These are phyloP conservation scores for Thalassiosira allenii DNA, from an alignment of 352 stramenopile genomes.

Conservation along the genomic window DNA sequence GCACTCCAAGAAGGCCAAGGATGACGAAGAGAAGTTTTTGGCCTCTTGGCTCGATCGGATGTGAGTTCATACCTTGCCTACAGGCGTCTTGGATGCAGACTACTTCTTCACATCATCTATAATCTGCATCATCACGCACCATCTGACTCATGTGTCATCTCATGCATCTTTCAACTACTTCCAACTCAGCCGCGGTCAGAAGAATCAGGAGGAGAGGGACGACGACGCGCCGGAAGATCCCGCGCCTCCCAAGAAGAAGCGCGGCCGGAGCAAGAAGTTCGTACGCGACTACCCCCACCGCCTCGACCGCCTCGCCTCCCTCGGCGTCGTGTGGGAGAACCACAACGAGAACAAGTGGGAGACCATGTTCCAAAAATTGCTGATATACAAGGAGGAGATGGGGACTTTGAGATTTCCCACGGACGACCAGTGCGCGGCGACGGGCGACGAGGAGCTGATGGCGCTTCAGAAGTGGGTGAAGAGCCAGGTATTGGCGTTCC, in stretches of 20 bases:
- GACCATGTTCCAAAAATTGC: conserved; percentile 49
- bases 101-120: no score
- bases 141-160: no score
- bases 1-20: conserved; percentile 14
- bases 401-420: conserved; percentile 51
- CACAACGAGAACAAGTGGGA: conserved; percentile 43
- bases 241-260: conserved; percentile 3
- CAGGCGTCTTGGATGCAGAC: no score
- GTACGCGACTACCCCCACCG: conserved; percentile 58
- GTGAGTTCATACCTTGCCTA: neutral
- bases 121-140: no score
- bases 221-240: conserved; percentile 6
- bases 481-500: conserved; percentile 36
- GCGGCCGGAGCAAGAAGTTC: conserved; percentile 16
- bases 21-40: conserved; percentile 46
- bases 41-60: conserved; percentile 44
- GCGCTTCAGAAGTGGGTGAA: conserved; percentile 54
- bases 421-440: conserved; percentile 50
- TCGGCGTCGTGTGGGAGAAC: conserved; percentile 26
- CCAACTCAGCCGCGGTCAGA: conserved; percentile 15
- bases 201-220: conserved; percentile 18
- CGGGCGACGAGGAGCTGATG: conserved; percentile 40
- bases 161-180: no score
- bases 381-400: conserved; percentile 55
- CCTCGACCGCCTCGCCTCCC: conserved; percentile 27